These are phyloP conservation scores for Colletotrichum sp. DNA, from an alignment of 2,329 filamentous ascomycete genomes.

Conservation along the genomic window DNA sequence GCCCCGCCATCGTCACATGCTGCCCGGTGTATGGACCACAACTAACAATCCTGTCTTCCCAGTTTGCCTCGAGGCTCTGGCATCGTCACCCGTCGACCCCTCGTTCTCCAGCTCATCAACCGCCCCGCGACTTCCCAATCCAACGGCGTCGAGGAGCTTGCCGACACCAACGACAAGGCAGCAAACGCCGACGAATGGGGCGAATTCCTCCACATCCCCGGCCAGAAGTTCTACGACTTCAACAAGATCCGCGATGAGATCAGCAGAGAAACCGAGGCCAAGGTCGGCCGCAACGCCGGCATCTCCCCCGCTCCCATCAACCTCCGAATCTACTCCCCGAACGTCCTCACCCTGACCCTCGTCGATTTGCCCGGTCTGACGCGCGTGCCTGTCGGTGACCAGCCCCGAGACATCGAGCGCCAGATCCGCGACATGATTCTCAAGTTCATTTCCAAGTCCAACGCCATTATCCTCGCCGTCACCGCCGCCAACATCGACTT, in stretches of 20 bases:
- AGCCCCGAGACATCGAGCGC: conserved; percentile 93
- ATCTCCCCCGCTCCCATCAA: conserved; percentile 98
- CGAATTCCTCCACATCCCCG: conserved; percentile 97
- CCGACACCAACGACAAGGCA: conserved; percentile 77
- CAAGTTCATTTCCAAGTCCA: conserved; percentile 98
- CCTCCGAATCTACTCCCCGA: conserved; percentile 96
- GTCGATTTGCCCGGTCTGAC: conserved; percentile 97
- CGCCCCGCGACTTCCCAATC: conserved; percentile 66
- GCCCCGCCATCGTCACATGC: conserved; percentile 20
- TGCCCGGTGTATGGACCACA: neutral
- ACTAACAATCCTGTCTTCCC: conserved; percentile 30
- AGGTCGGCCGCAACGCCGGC: conserved; percentile 94
- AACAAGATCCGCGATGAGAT: conserved; percentile 99
- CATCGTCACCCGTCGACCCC: conserved; percentile 94
- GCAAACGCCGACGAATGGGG: conserved; percentile 97
- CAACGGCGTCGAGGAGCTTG: conserved; percentile 76
- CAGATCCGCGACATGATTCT: conserved; percentile 98
- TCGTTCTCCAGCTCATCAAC: conserved; percentile 98
- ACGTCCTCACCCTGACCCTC: conserved; percentile 94
- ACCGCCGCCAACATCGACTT: conserved; percentile 97
- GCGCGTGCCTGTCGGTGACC: conserved; percentile 95
- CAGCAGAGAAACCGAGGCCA: conserved; percentile 92
- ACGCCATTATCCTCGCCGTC: conserved; percentile 96
- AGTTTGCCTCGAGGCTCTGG: conserved; percentile 96
- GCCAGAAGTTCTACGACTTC: conserved; percentile 98